These are phyloP conservation scores for Syncephalis plumigaleata DNA, from an alignment of 371 early-diverging fungal species.

Conservation along the genomic window DNA sequence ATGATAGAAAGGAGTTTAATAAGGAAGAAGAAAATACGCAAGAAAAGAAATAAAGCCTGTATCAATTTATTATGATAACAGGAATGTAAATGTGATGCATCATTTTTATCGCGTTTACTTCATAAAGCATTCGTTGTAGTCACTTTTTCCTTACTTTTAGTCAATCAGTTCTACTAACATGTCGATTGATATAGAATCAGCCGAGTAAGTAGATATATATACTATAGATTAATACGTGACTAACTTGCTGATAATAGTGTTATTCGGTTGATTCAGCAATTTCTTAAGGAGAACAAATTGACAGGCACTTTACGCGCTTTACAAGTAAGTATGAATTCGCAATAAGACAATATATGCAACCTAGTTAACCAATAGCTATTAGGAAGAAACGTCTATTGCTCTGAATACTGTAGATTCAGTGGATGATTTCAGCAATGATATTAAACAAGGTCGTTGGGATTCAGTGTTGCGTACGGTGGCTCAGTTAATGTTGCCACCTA, in stretches of 20 bases:
- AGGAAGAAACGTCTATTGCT: conserved; percentile 60
- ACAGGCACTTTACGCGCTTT: conserved; percentile 43
- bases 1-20: too few species aligned
- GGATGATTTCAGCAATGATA: conserved; percentile 44
- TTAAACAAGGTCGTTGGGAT: conserved; percentile 75
- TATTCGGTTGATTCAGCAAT: conserved; percentile 77
- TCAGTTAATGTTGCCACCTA: conserved; percentile 41
- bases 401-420: conserved; percentile 72
- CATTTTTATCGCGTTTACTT: too few species aligned
- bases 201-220: conserved; percentile 27
- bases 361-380: neutral
- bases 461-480: conserved; percentile 51
- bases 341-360: neutral
- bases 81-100: too few species aligned
- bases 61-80: too few species aligned
- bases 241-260: conserved; percentile 25
- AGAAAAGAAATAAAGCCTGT: too few species aligned
- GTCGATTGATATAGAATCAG: conserved; percentile 38
- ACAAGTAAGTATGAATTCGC: conserved; percentile 20
- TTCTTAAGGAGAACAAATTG: conserved; percentile 76
- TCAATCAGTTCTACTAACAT: neutral
- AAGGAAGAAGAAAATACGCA: too few species aligned
- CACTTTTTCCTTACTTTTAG: too few species aligned
- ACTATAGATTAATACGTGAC: neutral
- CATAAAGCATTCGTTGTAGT: too few species aligned